A percentile compares a stretch with the other conserved stretches of the same genome.
Evolutionary conservation across 345 rosid species (phyloP).

Genomic region (Reutealis trisperma): DNA sequence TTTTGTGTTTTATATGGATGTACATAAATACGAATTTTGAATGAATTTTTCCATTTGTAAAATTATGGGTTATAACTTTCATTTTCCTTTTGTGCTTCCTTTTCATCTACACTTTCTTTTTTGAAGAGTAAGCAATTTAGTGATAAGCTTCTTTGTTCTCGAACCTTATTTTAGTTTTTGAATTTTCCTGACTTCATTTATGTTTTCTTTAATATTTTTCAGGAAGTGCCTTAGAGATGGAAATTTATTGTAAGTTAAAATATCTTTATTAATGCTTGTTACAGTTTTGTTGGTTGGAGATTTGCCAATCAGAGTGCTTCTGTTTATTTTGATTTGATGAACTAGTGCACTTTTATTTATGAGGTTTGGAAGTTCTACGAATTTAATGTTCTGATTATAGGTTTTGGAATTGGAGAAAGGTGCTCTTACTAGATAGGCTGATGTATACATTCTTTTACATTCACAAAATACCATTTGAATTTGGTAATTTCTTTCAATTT

Average conservation of each 20-base stretch:
- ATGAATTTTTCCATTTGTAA: neutral
- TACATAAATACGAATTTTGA: neutral
- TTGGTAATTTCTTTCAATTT: neutral
- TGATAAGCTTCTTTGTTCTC: neutral
- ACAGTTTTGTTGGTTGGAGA: neutral
- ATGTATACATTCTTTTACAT: too few relatives aligned
- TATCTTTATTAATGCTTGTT: neutral
- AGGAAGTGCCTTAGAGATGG: constrained; percentile 79
- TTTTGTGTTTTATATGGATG: neutral
- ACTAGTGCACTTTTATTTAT: neutral
- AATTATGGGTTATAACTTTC: neutral
- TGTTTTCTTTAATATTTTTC: constrained; percentile 26
- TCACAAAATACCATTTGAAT: neutral
- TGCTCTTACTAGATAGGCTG: neutral
- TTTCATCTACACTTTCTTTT: too few relatives aligned
- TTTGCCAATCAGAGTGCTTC: neutral
- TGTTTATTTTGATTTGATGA: neutral
- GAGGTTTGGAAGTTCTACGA: neutral
- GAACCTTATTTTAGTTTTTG: neutral
- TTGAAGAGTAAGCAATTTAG: neutral
- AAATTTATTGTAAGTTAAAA: constrained; percentile 74
- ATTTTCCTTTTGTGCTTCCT: neutral
- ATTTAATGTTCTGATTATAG: neutral
- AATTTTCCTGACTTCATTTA: constrained; percentile 23
- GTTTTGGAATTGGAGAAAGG: neutral